Conservation (phyloP, 768 basidiomycete species). For the Hericium erinaceus region DNA sequence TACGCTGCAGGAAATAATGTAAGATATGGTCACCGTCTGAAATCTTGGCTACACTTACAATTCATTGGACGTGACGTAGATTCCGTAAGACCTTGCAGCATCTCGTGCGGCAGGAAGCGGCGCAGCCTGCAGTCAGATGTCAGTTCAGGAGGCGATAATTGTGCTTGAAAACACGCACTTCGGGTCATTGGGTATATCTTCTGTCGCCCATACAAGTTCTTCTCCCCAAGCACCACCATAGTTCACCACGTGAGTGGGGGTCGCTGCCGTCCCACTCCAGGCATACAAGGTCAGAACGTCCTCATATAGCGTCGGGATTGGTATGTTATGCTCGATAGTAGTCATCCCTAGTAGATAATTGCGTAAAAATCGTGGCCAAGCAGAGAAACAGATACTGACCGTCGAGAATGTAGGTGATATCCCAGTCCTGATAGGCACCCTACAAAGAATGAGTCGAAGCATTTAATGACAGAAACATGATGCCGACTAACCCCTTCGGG, state of each 20-base stretch:
- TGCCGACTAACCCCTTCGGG: not conserved
- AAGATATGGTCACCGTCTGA: not conserved
- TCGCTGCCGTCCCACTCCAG: slow-evolving; percentile 59
- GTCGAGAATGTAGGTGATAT: not conserved
- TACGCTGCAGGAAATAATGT: not conserved
- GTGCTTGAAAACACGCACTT: not conserved
- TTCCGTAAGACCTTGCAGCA: not conserved
- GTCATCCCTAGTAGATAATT: not conserved
- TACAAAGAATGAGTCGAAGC: not conserved
- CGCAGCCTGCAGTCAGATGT: not conserved
- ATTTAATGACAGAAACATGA: not conserved
- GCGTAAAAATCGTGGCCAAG: not conserved
- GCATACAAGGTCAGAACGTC: slow-evolving; percentile 46
- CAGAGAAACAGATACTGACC: not conserved
- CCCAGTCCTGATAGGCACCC: not conserved
- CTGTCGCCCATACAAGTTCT: slow-evolving; percentile 55
- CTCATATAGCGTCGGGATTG: not conserved
- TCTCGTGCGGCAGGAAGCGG: not conserved
- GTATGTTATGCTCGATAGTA: not conserved
- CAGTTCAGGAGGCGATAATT: not conserved
- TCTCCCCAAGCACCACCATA: slow-evolving; percentile 70
- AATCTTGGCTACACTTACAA: not conserved
- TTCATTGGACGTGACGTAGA: not conserved
- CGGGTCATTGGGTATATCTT: slow-evolving; percentile 51
- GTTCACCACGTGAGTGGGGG: slow-evolving; percentile 70